A percentile compares a stretch with the other conserved stretches of the same genome.
These are phyloP conservation scores for Lactifluus rugatus DNA, from an alignment of 768 basidiomycete genomes.

Conservation along the genomic window DNA sequence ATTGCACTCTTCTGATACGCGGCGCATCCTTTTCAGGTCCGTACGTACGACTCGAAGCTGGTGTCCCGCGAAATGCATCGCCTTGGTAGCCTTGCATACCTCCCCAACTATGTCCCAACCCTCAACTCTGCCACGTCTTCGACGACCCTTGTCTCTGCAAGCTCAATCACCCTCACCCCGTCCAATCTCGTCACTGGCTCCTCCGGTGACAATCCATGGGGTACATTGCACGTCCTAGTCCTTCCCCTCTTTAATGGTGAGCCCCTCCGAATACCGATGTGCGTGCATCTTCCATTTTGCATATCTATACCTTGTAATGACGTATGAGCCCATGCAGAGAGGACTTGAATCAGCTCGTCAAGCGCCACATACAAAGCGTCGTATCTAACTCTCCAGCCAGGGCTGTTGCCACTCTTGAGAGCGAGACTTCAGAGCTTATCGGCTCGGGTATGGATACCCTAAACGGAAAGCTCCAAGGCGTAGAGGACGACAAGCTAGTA, in stretches of 20 bases:
- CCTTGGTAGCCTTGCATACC: conserved; percentile 51
- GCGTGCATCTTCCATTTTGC: conserved; percentile 23
- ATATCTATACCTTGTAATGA: background rate
- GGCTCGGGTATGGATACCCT: conserved; percentile 86
- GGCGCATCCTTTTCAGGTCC: conserved; percentile 33
- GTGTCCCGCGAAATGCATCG: conserved; percentile 82
- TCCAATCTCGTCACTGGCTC: conserved; percentile 24
- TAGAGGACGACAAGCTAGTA: conserved; percentile 73
- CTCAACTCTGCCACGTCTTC: conserved; percentile 42
- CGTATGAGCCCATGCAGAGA: conserved; percentile 40
- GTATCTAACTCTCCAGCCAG: conserved; percentile 66
- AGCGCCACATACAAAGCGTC: conserved; percentile 63
- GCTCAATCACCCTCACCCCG: conserved; percentile 12
- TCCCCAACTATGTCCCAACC: conserved; percentile 43
- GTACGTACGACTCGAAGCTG: conserved; percentile 72
- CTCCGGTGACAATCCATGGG: conserved; percentile 66
- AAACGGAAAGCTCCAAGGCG: conserved; percentile 66
- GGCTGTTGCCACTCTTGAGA: conserved; percentile 62
- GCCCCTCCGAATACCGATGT: conserved; percentile 78
- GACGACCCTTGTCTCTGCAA: conserved; percentile 29
- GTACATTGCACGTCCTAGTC: conserved; percentile 73
- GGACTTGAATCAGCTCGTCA: conserved; percentile 77
- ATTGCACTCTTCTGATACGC: background rate
- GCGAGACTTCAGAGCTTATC: conserved; percentile 76
- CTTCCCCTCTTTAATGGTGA: conserved; percentile 90